Percentiles rank a stretch among this genome's conserved stretches.
Conservation (phyloP, 2,329 filamentous ascomycete genomes). For the Penicillium sclerotigenum region DNA sequence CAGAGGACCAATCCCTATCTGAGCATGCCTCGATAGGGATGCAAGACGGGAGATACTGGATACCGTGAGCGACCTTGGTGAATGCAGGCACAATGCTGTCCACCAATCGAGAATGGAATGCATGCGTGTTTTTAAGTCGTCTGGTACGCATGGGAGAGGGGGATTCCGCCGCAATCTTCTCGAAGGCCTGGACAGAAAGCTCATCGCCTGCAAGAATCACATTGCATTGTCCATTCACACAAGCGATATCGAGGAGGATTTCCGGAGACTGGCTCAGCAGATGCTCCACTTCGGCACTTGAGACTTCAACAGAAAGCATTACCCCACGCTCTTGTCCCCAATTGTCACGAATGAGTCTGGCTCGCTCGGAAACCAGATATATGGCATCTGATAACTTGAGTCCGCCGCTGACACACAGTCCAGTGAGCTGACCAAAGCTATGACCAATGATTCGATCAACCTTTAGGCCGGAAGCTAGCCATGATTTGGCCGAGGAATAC, state of each 20-base stretch:
- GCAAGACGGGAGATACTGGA: too few species aligned
- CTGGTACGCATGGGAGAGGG: too few species aligned
- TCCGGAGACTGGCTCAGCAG: too few species aligned
- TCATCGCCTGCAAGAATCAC: too few species aligned
- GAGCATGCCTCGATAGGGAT: not conserved
- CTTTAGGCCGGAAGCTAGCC: conserved; percentile 40
- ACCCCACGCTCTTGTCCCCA: not conserved
- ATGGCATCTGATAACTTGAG: not conserved
- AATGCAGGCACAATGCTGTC: not conserved
- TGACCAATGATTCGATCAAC: conserved; percentile 38
- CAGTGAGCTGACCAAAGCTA: conserved; percentile 41
- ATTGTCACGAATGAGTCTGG: not conserved
- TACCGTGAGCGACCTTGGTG: not conserved
- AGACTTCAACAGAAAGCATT: too few species aligned
- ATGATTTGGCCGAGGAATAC: conserved; percentile 37
- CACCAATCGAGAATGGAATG: not conserved
- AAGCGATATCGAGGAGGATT: too few species aligned
- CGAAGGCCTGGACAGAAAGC: too few species aligned
- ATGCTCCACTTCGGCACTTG: too few species aligned
- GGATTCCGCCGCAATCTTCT: too few species aligned
- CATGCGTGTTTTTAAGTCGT: not conserved
- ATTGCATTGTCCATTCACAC: too few species aligned
- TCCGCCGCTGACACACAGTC: conserved; percentile 30
- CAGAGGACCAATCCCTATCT: not conserved
- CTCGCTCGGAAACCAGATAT: not conserved